Evolutionary conservation across 139 green algal genomes (phyloP), one percentile per base, ranked within the genome.

Genomic region (Nannochloris sp.): DNA sequence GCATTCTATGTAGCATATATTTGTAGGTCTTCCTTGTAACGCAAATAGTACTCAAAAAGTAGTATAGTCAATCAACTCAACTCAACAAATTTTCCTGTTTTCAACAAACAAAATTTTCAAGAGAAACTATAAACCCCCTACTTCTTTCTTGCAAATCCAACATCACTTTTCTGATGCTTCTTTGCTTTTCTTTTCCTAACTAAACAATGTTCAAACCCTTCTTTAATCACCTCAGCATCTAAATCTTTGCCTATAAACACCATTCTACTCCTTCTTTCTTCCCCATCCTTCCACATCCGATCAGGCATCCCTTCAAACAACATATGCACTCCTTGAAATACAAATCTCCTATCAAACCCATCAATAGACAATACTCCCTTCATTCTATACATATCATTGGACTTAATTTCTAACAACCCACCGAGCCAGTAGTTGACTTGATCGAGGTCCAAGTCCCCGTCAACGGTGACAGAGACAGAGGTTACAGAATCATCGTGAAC

Each of bases 251-350:
- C 89, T 42, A 95, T 95, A 74, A 95, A 94, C 19, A 95, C 89
- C 81, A 96, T 90, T 54, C 67, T 70, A 71, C 64, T 84, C n/a
- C 70, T 47, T n/a, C 84, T 79, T 53, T 72, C 60, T 78, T 93
- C 88, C 6, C 69, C 83, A 4, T 81, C 64, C 24, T 45, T 54
- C 92, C 92, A 98, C 27, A 64, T 59, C 32, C 84, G 70, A 42
- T 93, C 93, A 1, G 89, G 85, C 6, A 76, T 71, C 29, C 92
- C 90, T 70, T 96, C 88, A 70, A 98, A 97, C 55, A 97, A 76
- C 65, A 76, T 81, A 78, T 98, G 92, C 65, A 98, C 92, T 15
- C 85, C 91, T 83, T 96, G 88, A 72, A 96, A 97, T 24, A 97
- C 85, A 57, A 95, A 96, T 25, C 84, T 74, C 54, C 85, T 79